Percentiles rank a stretch among this genome's conserved stretches.
These are phyloP conservation scores for Cymbidium sinense DNA, from an alignment of 106 monocot genomes.

Conservation along the genomic window DNA sequence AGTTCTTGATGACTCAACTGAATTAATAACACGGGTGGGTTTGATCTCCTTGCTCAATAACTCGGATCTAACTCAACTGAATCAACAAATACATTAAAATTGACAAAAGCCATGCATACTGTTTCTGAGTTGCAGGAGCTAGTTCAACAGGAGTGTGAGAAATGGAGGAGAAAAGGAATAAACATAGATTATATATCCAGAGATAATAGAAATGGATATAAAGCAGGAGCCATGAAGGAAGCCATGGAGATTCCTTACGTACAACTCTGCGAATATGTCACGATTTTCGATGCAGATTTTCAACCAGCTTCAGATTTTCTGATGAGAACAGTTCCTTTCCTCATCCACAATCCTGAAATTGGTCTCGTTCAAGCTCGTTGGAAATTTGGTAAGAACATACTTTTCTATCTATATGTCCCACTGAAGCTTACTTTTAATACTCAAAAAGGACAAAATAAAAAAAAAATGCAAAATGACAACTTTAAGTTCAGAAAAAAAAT, in stretches of 20 bases:
- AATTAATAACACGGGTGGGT: constrained; percentile 30
- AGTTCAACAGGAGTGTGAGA: constrained; percentile 32
- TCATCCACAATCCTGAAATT: constrained; percentile 12
- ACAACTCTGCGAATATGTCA: constrained; percentile 8
- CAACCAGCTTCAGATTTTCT: constrained; percentile 15
- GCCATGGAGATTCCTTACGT: constrained; percentile 15
- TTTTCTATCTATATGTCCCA: neutral
- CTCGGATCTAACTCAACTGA: constrained; percentile 14
- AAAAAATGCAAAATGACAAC: no score
- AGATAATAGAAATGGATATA: constrained; percentile 38
- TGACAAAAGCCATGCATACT: neutral
- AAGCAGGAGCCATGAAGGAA: constrained; percentile 14
- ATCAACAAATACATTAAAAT: neutral
- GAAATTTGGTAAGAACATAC: constrained; percentile 38
- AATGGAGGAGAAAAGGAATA: constrained; percentile 32
- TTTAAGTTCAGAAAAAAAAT: no score
- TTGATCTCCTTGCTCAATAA: constrained; percentile 11
- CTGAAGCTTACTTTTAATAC: neutral
- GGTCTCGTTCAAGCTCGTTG: constrained; percentile 54
- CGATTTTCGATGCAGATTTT: constrained; percentile 17
- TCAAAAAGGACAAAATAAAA: no score
- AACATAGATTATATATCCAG: constrained; percentile 39
- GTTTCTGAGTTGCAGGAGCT: constrained; percentile 23
- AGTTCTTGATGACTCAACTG: constrained; percentile 72
- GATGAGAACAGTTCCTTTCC: constrained; percentile 18